Evolutionary conservation across 176 grass and related monocot species (phyloP), one percentile per base, ranked within the genome.

Genomic region (Carex pumila): DNA sequence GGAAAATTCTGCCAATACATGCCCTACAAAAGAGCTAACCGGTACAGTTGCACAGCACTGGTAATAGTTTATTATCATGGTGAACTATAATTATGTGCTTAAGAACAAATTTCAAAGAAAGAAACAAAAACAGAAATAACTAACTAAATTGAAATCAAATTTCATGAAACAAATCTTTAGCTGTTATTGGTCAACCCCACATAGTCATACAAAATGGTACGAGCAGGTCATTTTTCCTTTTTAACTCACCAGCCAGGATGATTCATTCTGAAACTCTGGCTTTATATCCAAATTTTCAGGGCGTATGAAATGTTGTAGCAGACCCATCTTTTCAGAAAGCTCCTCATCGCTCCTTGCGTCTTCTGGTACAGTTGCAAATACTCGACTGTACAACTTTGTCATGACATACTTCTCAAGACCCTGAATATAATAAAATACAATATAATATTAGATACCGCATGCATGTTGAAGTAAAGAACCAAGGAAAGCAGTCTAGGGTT

Each of bases 361-460:
- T 92, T 98, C 96, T 32, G 91, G 96, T 83, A 95, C 86, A 34
- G 96, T 95, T 82, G 96, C 96, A 92, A 98, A 95, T 80, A 93
- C 91, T 59, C 96, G 91, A 86, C 89, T 98, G 75, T 85, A 93
- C 58, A 98, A 82, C 77, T 93, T 98, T 83, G 92, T 98, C 96
- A 98, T 98, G 85, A 95, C 88, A 86, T 98, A 98, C 81, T 98
- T 98, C 88, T 98, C 96, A 70, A 98, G 93, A 79, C 96, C 96
- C 96, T 98, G 86, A 65, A 92, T 84, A 30, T 55, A 83, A 77
- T 5, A 54, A 75, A 75, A 53, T 53, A 7, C 7, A 29, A 75
- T 29, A 25, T 29, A 29, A 53, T 75, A 25, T 22, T 17, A 47
- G 9, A 54, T 75, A 54, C 52, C 22, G n/a, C n/a, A 75, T 25